Conservation (phyloP, 169 alveolate species). For the Pseudocohnilembus persalinus region DNA sequence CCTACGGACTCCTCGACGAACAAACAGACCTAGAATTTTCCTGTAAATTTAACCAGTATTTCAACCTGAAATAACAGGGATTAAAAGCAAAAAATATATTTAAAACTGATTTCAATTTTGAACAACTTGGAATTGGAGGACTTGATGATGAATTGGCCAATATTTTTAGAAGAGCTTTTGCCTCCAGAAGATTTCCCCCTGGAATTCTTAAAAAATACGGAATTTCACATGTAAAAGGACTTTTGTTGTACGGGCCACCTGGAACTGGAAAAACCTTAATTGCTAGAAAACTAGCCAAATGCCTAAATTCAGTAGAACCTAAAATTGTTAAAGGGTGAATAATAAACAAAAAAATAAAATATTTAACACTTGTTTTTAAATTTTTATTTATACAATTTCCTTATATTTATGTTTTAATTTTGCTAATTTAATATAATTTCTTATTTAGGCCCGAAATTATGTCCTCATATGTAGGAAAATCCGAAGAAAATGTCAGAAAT, state of each 20-base stretch:
- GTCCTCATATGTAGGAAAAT: conserved; percentile 97
- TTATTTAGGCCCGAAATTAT: conserved; percentile 94
- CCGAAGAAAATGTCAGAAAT: conserved; percentile 98
- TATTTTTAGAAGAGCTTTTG: conserved; percentile 99
- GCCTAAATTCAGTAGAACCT: conserved; percentile 95
- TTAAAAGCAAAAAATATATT: conserved; percentile 36
- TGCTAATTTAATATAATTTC: too few species aligned
- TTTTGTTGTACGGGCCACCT: conserved; percentile 99
- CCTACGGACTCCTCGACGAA: conserved; percentile 48
- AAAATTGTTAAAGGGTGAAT: conserved; percentile 88
- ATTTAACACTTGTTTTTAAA: too few species aligned
- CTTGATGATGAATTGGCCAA: conserved; percentile 94
- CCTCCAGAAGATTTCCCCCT: conserved; percentile 98
- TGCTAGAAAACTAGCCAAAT: conserved; percentile 99
- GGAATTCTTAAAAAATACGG: conserved; percentile 96
- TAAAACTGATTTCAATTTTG: conserved; percentile 66
- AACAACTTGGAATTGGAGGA: conserved; percentile 91
- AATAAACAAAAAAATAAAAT: too few species aligned
- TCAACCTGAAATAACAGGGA: conserved; percentile 57
- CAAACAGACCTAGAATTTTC: conserved; percentile 59
- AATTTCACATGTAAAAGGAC: conserved; percentile 96
- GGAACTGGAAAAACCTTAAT: conserved; percentile 99
- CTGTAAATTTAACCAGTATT: conserved; percentile 34
- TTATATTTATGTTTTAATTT: too few species aligned
- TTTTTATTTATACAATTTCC: too few species aligned